Base-by-base conservation (phyloP, 306 rosid species). In the Herpetospermum pedunculosum region DNA sequence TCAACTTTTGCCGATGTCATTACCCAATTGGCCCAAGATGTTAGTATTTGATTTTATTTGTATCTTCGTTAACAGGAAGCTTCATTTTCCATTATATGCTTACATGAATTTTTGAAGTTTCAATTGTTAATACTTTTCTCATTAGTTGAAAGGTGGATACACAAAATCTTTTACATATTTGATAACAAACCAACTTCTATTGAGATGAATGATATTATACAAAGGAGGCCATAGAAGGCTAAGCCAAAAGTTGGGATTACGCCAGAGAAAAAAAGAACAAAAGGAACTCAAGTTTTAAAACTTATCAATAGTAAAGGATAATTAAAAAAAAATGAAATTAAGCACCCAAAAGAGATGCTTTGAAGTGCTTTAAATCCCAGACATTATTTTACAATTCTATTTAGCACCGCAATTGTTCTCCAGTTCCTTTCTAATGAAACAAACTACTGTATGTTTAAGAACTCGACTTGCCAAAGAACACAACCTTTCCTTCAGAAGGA, bases 11-110 rank as follows among this genome's bases (percentile, higher is more conserved):
- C 96, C 3, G 98, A 94, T 80, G 83, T 89, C 53, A 86, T 91
- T n/a, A 84, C 95, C 77, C 98, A 94, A 81, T 80, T 94, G 92
- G 96, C 98, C 49, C 98, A 91, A 82, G 98, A 94, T 80, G 98
- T 94, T 81, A 86, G 97, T 80, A 43, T 77, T 50, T 9, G 32
- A 4, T 72, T 80, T 55, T 19, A 25, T 37, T 41, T 72, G 29
- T 71, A n/a, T 19, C 9, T n/a, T 58, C 65, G 23, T 70, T 69
- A 6, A 8, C 38, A 3, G 25, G 25, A 44, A 68, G 25, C 37
- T 25, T 23, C 38, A 26, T 68, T 14, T 41, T 38, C 21, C 23
- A 41, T 25, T 21, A 7, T 65, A 38, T 65, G 50, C 72, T 21
- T 38, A 19, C 11, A 21, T 41, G 53, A 28, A 43, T 41, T 23